phyloP scores from a whole-genome alignment of 2,329 filamentous ascomycete species.

The Beauveria varroae region DNA sequence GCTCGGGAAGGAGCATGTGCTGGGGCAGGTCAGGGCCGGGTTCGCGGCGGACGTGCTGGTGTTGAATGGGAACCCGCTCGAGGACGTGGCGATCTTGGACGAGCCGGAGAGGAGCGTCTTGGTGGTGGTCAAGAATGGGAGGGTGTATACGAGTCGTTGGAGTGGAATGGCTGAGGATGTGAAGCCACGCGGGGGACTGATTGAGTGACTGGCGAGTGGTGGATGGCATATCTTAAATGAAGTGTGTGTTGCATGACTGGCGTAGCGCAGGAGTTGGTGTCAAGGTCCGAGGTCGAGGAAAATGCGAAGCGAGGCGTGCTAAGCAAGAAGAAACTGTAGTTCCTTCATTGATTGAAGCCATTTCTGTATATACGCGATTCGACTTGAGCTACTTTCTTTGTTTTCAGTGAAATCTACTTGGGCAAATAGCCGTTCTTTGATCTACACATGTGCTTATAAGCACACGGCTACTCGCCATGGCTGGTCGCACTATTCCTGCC shows the following conservation, averaged over 20 bases:
- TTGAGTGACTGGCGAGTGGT: neutral
- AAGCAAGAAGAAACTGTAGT: too few species aligned
- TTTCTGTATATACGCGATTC: too few species aligned
- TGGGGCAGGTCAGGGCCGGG: conserved; percentile 44
- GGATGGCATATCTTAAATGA: neutral
- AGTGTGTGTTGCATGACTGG: neutral
- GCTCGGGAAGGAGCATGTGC: conserved; percentile 34
- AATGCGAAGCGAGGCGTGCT: neutral
- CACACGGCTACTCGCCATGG: too few species aligned
- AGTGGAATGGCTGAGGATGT: conserved; percentile 14
- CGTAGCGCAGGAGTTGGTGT: neutral
- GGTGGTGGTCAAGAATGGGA: conserved; percentile 47
- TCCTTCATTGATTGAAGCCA: too few species aligned
- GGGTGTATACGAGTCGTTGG: conserved; percentile 25
- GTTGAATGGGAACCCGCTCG: conserved; percentile 43
- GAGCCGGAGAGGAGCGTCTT: conserved; percentile 38
- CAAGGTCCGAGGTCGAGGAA: neutral
- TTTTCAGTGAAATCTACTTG: too few species aligned
- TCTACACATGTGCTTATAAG: too few species aligned
- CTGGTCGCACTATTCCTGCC: too few species aligned
- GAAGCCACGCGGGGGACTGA: neutral
- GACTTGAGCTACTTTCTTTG: too few species aligned
- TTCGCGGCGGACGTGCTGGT: conserved; percentile 47
- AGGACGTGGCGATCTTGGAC: conserved; percentile 46
- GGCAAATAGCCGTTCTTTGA: too few species aligned